phyloP scores from a whole-genome alignment of 1,284 basidiomycete species.

The Trametes versicolor region DNA sequence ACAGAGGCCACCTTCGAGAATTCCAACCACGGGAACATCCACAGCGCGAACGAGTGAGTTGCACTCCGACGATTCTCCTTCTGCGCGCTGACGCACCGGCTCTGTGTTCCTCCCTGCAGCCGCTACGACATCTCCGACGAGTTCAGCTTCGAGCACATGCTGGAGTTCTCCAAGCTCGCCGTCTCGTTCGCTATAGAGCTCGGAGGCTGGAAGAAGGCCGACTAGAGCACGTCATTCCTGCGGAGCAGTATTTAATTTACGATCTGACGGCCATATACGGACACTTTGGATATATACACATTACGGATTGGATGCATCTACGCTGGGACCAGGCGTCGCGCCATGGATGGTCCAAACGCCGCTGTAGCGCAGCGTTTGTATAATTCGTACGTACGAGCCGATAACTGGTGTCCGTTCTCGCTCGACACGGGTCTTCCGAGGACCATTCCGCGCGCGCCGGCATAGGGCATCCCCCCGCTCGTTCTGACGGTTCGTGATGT shows the following conservation, averaged over 20 bases:
- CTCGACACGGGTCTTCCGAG: constrained; percentile 29
- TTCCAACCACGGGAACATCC: constrained; percentile 81
- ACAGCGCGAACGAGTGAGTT: constrained; percentile 80
- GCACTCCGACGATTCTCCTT: constrained; percentile 25
- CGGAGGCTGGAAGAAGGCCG: constrained; percentile 56
- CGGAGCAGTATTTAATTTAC: constrained; percentile 3
- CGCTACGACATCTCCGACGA: constrained; percentile 87
- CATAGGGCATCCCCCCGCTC: constrained; percentile 27
- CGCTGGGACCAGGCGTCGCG: neutral
- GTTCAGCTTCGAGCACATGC: constrained; percentile 86
- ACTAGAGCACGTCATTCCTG: constrained; percentile 21
- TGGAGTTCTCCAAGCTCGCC: constrained; percentile 91
- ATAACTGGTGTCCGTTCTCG: constrained; percentile 31
- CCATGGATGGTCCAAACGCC: constrained; percentile 26
- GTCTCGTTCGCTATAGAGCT: constrained; percentile 88
- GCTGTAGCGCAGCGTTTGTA: constrained; percentile 32
- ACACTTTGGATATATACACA: constrained; percentile 5
- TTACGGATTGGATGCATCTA: constrained; percentile 19
- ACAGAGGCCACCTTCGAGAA: constrained; percentile 79
- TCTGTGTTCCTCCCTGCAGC: constrained; percentile 48
- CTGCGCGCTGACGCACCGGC: constrained; percentile 32
- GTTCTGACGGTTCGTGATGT: constrained; percentile 24
- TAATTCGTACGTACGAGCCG: constrained; percentile 36
- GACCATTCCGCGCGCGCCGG: constrained; percentile 27
- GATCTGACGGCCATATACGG: constrained; percentile 14